Evolutionary conservation across 163 green algal genomes (phyloP).

Genomic region (Scenedesmus sp.): DNA sequence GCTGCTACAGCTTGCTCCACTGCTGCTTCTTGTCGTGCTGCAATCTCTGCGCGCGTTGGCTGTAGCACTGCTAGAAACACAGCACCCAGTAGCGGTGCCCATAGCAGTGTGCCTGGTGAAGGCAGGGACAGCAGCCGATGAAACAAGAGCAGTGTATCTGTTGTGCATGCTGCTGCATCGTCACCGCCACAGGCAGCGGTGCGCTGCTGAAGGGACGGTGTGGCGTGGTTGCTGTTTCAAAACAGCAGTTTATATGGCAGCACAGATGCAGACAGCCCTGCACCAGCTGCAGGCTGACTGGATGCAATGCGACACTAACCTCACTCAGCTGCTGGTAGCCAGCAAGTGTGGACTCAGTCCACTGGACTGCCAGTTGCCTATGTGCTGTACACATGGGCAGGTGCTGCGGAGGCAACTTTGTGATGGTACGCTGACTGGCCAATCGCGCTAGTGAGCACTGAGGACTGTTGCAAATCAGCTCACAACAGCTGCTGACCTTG

Average conservation of each 20-base stretch:
- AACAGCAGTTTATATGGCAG: not conserved
- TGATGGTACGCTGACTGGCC: not conserved
- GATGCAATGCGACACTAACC: not conserved
- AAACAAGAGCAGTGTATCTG: not conserved
- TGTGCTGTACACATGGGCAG: not conserved
- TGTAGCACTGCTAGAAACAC: constrained; percentile 36
- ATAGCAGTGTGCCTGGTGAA: constrained; percentile 34
- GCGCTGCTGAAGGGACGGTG: not conserved
- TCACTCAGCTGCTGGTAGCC: not conserved
- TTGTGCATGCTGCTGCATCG: not conserved
- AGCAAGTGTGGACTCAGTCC: not conserved
- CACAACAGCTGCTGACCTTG: not conserved
- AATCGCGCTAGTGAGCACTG: not conserved
- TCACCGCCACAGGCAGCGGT: not conserved
- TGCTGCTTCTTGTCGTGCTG: constrained; percentile 27
- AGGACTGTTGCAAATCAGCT: not conserved
- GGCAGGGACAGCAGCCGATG: not conserved
- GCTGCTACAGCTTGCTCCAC: constrained; percentile 37
- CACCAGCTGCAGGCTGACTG: not conserved
- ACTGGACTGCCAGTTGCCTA: not conserved
- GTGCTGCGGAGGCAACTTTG: not conserved
- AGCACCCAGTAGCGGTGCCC: constrained; percentile 32
- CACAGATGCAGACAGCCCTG: not conserved
- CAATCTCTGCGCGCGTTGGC: constrained; percentile 42
- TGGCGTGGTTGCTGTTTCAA: not conserved